These are phyloP conservation scores for Saitozyma podzolica DNA, from an alignment of 768 basidiomycete genomes.

Conservation along the genomic window DNA sequence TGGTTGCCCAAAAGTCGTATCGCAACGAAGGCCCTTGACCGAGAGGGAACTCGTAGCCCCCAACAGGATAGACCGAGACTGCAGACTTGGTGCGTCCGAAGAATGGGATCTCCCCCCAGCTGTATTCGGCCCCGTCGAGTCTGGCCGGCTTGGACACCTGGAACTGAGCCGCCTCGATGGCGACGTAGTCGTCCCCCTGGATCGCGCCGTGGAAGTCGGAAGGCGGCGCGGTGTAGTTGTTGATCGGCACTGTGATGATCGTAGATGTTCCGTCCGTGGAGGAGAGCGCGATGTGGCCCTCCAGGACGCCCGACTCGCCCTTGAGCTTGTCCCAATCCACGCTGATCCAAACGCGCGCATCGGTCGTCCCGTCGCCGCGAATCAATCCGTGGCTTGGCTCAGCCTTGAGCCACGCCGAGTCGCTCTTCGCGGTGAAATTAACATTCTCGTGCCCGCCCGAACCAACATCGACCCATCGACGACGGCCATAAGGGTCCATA, in stretches of 20 bases:
- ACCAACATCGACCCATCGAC: conserved; percentile 64
- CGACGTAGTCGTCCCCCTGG: conserved; percentile 65
- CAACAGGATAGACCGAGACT: conserved; percentile 63
- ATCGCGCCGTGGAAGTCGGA: conserved; percentile 58
- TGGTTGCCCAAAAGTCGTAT: conserved; percentile 54
- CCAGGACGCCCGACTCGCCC: conserved; percentile 6
- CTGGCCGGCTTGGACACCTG: conserved; percentile 58
- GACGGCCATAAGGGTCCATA: conserved; percentile 63
- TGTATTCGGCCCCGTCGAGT: conserved; percentile 53
- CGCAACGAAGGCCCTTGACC: conserved; percentile 66
- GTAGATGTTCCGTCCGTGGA: conserved; percentile 33
- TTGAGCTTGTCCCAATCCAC: conserved; percentile 63
- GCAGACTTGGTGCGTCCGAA: conserved; percentile 65
- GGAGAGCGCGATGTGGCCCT: conserved; percentile 11
- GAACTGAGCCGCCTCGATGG: conserved; percentile 67
- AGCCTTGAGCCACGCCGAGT: conserved; percentile 61
- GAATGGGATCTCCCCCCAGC: conserved; percentile 64
- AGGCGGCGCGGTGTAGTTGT: conserved; percentile 13
- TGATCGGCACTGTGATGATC: conserved; percentile 23
- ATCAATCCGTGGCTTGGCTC: conserved; percentile 59
- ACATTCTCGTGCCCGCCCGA: conserved; percentile 64
- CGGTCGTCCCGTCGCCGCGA: conserved; percentile 53
- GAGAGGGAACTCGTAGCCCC: conserved; percentile 61
- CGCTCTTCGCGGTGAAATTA: conserved; percentile 59
- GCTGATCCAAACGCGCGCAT: conserved; percentile 60